Percentiles rank a stretch among this genome's conserved stretches.
Evolutionary conservation across 371 early-diverging fungal genomes (phyloP).

Genomic region (Chytridiales sp.): DNA sequence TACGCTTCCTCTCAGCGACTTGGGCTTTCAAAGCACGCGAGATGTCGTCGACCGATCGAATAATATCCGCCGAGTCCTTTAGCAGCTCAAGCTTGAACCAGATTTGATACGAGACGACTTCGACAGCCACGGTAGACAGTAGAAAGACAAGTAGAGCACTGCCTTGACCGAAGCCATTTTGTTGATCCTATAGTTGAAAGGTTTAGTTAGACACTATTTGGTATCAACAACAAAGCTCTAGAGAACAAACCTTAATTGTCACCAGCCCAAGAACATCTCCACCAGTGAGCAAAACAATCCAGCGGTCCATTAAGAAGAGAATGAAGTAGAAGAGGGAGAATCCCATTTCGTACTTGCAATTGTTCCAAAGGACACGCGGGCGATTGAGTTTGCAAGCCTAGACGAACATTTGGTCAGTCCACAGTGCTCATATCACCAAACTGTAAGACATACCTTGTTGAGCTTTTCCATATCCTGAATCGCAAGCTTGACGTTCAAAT

Average conservation of each 20-base stretch:
- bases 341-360: conserved; percentile 7
- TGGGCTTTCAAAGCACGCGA: not conserved
- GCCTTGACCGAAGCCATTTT: conserved; percentile 9
- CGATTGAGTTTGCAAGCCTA: not conserved
- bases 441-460: not conserved
- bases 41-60: not conserved
- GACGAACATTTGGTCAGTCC: not conserved
- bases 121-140: not conserved
- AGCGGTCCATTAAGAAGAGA: conserved; percentile 9
- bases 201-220: not conserved
- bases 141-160: conserved; percentile 11
- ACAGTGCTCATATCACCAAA: not conserved
- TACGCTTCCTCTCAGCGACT: not conserved
- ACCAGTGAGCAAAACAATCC: conserved; percentile 11
- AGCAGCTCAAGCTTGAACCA: not conserved
- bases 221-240: not conserved
- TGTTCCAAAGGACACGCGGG: conserved; percentile 2
- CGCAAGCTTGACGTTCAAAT: conserved; percentile 17
- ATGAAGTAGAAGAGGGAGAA: conserved; percentile 7
- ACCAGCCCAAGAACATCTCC: conserved; percentile 8
- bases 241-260: not conserved
- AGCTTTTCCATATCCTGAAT: conserved; percentile 14
- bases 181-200: not conserved
- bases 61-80: not conserved
- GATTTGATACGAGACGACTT: not conserved